phyloP scores from a whole-genome alignment of 257 asterid genomes.

The Solanum pinnatisectum region DNA sequence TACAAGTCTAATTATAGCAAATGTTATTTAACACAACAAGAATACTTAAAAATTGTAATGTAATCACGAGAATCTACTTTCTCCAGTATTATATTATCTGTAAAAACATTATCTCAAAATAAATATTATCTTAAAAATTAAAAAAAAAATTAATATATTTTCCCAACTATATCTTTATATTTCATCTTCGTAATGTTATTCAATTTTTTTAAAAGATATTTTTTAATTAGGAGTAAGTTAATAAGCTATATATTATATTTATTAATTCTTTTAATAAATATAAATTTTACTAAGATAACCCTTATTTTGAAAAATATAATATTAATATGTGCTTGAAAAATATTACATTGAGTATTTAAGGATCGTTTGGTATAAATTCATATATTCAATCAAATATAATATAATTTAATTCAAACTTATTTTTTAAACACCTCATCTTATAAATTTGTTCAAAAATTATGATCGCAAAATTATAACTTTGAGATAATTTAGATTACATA shows the following conservation, averaged over 20 bases:
- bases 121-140: background rate
- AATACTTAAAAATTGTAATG: background rate
- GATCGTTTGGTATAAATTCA: background rate
- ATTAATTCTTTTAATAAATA: background rate
- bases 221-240: background rate
- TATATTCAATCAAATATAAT: background rate
- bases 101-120: too few relatives aligned
- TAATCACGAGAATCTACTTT: too few relatives aligned
- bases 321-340: background rate
- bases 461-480: too few relatives aligned
- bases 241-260: background rate
- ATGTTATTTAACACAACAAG: background rate
- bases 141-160: background rate
- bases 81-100: background rate
- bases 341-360: background rate
- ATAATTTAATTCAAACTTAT: too few relatives aligned
- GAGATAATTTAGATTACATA: too few relatives aligned
- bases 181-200: background rate
- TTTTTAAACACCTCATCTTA: background rate
- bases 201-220: rapidly evolving
- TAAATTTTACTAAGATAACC: background rate
- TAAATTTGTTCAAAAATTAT: too few relatives aligned
- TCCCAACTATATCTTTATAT: background rate
- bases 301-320: background rate
- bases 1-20: background rate